Conservation (phyloP, 345 rosid species). For the Raphanus sativus region DNA sequence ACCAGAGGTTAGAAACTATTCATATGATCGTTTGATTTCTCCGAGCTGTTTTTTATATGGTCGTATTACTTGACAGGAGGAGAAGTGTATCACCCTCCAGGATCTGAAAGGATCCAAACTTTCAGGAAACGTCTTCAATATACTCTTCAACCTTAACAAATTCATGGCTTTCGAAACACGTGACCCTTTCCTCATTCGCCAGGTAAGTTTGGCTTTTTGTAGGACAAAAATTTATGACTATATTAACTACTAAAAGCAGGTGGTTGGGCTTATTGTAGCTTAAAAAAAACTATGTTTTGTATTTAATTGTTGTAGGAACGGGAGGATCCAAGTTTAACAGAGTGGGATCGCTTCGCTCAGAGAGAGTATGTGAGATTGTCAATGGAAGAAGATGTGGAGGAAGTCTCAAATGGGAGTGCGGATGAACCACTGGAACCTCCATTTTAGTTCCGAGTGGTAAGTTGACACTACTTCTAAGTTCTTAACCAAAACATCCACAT, state of each 20-base stretch:
- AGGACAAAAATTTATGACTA: background rate
- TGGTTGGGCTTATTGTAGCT: background rate
- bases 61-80: constrained; percentile 26
- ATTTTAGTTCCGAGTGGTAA: constrained; percentile 41
- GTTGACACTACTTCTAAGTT: background rate
- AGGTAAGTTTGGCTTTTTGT: constrained; percentile 44
- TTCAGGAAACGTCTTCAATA: constrained; percentile 79
- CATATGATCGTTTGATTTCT: background rate
- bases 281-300: background rate
- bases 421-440: constrained; percentile 71
- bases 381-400: constrained; percentile 81
- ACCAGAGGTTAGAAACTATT: constrained; percentile 52
- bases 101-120: constrained; percentile 73
- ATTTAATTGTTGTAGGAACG: constrained; percentile 47
- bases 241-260: background rate
- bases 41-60: background rate
- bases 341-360: constrained; percentile 78
- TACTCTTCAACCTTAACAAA: constrained; percentile 84
- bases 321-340: constrained; percentile 66
- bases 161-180: constrained; percentile 83
- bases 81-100: constrained; percentile 60
- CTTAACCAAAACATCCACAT: background rate
- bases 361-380: constrained; percentile 69
- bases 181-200: constrained; percentile 75
- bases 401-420: constrained; percentile 72